Evolutionary conservation across 345 rosid genomes (phyloP).

Genomic region (Punica granatum): DNA sequence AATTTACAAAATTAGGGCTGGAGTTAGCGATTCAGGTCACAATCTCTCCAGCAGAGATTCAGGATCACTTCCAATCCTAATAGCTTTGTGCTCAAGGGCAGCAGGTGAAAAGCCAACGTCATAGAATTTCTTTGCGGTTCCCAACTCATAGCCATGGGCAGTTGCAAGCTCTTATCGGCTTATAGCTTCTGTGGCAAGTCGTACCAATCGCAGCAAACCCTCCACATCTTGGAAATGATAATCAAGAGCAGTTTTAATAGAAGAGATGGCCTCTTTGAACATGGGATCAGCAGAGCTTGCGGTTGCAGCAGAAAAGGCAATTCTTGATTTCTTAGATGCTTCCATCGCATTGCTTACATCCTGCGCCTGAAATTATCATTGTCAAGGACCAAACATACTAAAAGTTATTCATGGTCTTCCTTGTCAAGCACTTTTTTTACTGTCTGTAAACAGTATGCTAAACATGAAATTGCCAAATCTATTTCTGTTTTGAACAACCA

Average conservation of each 20-base stretch:
- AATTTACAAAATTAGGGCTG: background rate
- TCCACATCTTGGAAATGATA: conserved; percentile 88
- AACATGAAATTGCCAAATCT: background rate
- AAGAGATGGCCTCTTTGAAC: conserved; percentile 45
- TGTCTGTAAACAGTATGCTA: background rate
- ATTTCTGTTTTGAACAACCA: background rate
- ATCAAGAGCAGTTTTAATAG: conserved; percentile 83
- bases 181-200: conserved; percentile 76
- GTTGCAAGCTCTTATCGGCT: conserved; percentile 27
- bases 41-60: background rate
- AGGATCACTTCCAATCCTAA: background rate
- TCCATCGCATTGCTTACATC: conserved; percentile 83
- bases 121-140: background rate
- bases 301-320: conserved; percentile 58
- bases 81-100: background rate
- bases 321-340: conserved; percentile 77
- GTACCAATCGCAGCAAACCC: conserved; percentile 65
- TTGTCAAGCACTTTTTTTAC: background rate
- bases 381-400: background rate
- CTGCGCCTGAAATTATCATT: conserved; percentile 48
- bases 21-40: background rate
- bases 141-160: background rate
- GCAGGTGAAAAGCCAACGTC: too few relatives aligned
- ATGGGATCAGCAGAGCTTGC: conserved; percentile 42
- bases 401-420: background rate